These are phyloP conservation scores for Kodamaea sp. DNA, from an alignment of 1,139 yeast species.

Conservation along the genomic window DNA sequence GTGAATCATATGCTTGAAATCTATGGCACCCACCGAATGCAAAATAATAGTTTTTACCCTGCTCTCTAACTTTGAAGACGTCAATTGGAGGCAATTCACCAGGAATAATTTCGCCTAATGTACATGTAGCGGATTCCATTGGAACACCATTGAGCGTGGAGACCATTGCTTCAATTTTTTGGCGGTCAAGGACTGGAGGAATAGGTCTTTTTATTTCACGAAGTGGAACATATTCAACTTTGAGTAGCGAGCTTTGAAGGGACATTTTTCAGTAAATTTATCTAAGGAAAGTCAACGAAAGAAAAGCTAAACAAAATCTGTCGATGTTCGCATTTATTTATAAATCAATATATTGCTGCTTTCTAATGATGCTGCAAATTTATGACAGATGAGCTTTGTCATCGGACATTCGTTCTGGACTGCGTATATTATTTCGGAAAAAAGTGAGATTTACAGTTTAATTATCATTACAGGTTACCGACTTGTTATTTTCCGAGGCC, in stretches of 20 bases:
- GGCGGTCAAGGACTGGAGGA: conserved; percentile 72
- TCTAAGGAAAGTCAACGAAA: no score
- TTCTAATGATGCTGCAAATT: no score
- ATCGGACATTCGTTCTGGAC: no score
- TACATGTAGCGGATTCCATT: conserved; percentile 60
- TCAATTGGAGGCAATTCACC: conserved; percentile 78
- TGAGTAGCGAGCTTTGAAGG: conserved; percentile 35
- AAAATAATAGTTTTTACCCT: conserved; percentile 61
- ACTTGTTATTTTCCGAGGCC: no score
- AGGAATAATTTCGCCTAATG: conserved; percentile 48
- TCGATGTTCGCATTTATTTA: no score
- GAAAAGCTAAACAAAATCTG: no score
- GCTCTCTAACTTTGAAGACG: conserved; percentile 61
- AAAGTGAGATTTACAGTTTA: no score
- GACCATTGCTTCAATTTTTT: conserved; percentile 75
- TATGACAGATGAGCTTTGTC: no score
- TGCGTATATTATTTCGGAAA: no score
- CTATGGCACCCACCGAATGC: conserved; percentile 88
- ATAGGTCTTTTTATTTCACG: conserved; percentile 70
- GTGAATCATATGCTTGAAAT: conserved; percentile 68
- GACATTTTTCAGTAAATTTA: conserved; percentile 24
- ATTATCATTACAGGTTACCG: no score
- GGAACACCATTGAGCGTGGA: conserved; percentile 67
- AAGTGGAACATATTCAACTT: conserved; percentile 58
- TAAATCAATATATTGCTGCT: no score